Percentiles rank a stretch among this genome's conserved stretches.
Conservation (phyloP, 257 asterid genomes). For the Solanum pimpinellifolium region DNA sequence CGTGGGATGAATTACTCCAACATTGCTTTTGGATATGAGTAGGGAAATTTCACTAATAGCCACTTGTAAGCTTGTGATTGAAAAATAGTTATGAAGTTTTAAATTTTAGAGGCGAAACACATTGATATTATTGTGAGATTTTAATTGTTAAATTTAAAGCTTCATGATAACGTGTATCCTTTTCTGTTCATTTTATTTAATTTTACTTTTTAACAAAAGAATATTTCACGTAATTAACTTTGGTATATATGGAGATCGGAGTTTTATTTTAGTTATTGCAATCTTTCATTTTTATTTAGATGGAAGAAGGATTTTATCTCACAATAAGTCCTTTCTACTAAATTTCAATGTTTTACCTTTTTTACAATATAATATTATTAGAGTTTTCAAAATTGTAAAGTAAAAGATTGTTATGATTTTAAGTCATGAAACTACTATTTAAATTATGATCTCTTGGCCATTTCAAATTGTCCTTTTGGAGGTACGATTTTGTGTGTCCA, state of each 20-base stretch:
- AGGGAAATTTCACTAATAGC: background rate
- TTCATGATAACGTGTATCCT: background rate
- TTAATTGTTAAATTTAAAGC: background rate
- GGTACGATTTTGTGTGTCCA: background rate
- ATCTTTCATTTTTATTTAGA: background rate
- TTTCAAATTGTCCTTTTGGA: background rate
- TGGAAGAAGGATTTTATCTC: background rate
- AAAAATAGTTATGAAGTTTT: background rate
- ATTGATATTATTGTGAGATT: background rate
- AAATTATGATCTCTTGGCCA: background rate
- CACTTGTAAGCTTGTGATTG: background rate
- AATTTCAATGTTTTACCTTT: background rate
- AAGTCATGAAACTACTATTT: background rate
- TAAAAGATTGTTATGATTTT: background rate
- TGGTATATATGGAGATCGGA: background rate
- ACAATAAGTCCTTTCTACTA: background rate
- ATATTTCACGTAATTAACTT: too few species aligned
- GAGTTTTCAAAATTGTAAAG: background rate
- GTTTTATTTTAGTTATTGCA: background rate
- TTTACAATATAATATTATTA: background rate
- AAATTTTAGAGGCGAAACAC: background rate
- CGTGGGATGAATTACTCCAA: background rate
- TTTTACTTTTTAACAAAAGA: background rate
- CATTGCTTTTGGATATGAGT: background rate
- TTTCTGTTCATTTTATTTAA: too few species aligned